Evolutionary conservation across 495 filamentous ascomycete species (phyloP).

Genomic region (Rostrohypoxylon terebratum): DNA sequence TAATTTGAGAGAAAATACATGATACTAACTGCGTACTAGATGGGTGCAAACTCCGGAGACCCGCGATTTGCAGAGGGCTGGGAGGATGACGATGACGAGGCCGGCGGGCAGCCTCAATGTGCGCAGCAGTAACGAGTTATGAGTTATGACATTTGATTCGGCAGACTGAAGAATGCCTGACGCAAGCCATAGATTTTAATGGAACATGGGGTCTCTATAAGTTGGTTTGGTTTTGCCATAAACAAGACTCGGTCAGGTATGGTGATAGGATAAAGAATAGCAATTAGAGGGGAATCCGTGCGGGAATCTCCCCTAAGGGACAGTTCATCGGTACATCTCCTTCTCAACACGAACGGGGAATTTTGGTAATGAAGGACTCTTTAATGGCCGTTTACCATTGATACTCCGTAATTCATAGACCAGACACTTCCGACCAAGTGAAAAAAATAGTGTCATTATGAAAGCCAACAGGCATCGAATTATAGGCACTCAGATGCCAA

Average conservation of each 20-base stretch:
- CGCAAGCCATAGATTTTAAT: constrained; percentile 22
- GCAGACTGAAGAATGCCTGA: constrained; percentile 25
- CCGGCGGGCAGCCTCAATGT: constrained; percentile 74
- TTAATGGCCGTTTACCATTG: constrained; percentile 9
- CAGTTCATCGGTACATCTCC: constrained; percentile 20
- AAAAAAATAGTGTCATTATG: neutral
- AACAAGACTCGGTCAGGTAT: constrained; percentile 2
- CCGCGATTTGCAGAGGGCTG: constrained; percentile 78
- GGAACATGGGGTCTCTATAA: constrained; percentile 2
- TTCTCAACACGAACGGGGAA: constrained; percentile 3
- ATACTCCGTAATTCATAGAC: constrained; percentile 32
- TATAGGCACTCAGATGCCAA: constrained; percentile 3
- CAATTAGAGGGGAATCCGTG: neutral
- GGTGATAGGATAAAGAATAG: constrained; percentile 18
- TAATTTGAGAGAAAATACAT: neutral
- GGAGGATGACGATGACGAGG: constrained; percentile 78
- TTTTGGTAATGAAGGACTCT: constrained; percentile 3
- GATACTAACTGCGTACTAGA: constrained; percentile 57
- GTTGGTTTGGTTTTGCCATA: constrained; percentile 16
- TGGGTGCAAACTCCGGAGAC: constrained; percentile 73
- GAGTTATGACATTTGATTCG: constrained; percentile 39
- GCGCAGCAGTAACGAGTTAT: constrained; percentile 76
- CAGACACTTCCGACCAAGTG: constrained; percentile 12
- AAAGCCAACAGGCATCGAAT: neutral
- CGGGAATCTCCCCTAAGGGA: constrained; percentile 1